Evolutionary conservation across 1,284 basidiomycete species (phyloP).

Genomic region (Trichosporon sp.): DNA sequence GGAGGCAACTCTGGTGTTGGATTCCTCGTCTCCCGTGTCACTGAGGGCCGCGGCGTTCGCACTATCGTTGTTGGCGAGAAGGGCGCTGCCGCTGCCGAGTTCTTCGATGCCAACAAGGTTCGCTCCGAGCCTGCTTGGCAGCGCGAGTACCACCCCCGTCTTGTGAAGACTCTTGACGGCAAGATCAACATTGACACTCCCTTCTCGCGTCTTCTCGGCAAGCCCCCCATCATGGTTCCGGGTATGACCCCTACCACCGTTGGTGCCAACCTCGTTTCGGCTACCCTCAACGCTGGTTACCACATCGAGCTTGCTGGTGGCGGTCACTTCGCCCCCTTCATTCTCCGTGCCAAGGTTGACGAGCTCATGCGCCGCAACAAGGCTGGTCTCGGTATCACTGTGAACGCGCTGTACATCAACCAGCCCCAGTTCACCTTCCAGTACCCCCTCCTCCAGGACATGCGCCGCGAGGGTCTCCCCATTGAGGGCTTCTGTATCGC

Average conservation of each 20-base stretch:
- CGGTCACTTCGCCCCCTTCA: conserved; percentile 89
- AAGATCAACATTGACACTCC: conserved; percentile 90
- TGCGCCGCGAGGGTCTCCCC: conserved; percentile 92
- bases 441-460: conserved; percentile 94
- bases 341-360: conserved; percentile 82
- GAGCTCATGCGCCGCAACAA: conserved; percentile 84
- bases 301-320: conserved; percentile 97
- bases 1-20: conserved; percentile 93
- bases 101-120: conserved; percentile 71
- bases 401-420: conserved; percentile 98
- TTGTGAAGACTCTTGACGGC: conserved; percentile 90
- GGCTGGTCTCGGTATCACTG: conserved; percentile 83
- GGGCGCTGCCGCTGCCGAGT: conserved; percentile 79
- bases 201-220: conserved; percentile 91
- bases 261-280: conserved; percentile 86
- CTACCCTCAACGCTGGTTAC: conserved; percentile 89
- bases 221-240: conserved; percentile 97
- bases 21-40: conserved; percentile 81
- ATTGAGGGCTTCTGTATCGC: conserved; percentile 98
- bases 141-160: conserved; percentile 78
- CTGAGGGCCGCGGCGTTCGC: conserved; percentile 90
- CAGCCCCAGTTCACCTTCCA: conserved; percentile 97
- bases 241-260: conserved; percentile 98
- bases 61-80: conserved; percentile 84
- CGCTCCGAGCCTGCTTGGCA: conserved; percentile 86